Percentiles rank a stretch among this genome's conserved stretches.
Conservation (phyloP, 2,329 filamentous ascomycete species). For the Fusarium sarcochroum region DNA sequence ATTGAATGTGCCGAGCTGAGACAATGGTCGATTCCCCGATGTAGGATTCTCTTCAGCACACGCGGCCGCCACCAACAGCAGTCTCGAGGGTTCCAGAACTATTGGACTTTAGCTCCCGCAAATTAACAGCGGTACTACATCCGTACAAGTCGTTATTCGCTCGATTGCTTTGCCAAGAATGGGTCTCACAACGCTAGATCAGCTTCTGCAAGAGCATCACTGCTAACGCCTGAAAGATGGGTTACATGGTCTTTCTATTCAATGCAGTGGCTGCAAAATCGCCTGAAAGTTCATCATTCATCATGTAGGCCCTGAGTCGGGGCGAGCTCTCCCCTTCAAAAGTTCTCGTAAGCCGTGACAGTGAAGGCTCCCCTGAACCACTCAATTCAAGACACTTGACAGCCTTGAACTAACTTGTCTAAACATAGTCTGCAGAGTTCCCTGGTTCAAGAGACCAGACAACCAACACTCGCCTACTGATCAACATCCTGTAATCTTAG, state of each 20-base stretch:
- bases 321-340: too few relatives aligned
- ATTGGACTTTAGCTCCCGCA: not conserved
- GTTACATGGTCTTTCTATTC: not conserved
- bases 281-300: not conserved
- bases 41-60: constrained; percentile 3
- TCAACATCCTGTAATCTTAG: too few relatives aligned
- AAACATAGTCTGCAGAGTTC: too few relatives aligned
- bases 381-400: too few relatives aligned
- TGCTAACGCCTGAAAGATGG: not conserved
- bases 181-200: not conserved
- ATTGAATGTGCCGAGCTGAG: not conserved
- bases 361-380: too few relatives aligned
- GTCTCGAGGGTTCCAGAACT: constrained; percentile 6
- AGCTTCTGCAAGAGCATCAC: not conserved
- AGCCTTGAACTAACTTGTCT: too few relatives aligned
- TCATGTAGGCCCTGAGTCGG: too few relatives aligned
- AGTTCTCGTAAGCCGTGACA: too few relatives aligned
- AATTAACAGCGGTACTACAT: not conserved
- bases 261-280: not conserved
- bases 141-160: not conserved
- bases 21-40: not conserved
- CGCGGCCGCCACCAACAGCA: not conserved
- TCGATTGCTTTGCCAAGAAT: not conserved
- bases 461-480: too few relatives aligned
- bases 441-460: too few relatives aligned